A percentile compares a stretch with the other conserved stretches of the same genome.
These are phyloP conservation scores for Acidiella bohemica DNA, from an alignment of 495 filamentous ascomycete genomes.

Conservation along the genomic window DNA sequence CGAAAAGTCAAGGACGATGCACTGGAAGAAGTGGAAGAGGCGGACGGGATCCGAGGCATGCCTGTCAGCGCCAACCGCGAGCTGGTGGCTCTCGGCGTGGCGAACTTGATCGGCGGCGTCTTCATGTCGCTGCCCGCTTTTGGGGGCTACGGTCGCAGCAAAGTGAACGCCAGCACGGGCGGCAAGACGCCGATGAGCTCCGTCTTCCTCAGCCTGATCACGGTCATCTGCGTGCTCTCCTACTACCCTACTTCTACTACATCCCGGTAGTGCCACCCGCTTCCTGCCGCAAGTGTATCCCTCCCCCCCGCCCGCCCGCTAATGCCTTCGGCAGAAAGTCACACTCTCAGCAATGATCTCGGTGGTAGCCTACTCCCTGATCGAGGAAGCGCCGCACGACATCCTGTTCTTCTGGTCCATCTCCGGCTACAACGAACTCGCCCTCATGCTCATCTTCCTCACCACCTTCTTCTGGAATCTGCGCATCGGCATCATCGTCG, in stretches of 20 bases:
- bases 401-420: slow-evolving; percentile 79
- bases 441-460: slow-evolving; percentile 71
- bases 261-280: slow-evolving; percentile 53
- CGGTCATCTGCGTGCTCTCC: slow-evolving; percentile 60
- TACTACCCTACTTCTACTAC: slow-evolving; percentile 88
- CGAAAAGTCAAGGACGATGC: neutral
- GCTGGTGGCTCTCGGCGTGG: slow-evolving; percentile 79
- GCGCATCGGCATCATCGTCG: slow-evolving; percentile 25
- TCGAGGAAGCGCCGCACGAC: slow-evolving; percentile 91
- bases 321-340: slow-evolving; percentile 51
- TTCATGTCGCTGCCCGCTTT: slow-evolving; percentile 89
- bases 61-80: slow-evolving; percentile 83
- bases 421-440: slow-evolving; percentile 69
- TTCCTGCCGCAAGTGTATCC: neutral
- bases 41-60: slow-evolving; percentile 57
- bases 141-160: slow-evolving; percentile 91
- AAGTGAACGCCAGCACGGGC: slow-evolving; percentile 83
- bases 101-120: slow-evolving; percentile 79
- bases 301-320: slow-evolving; percentile 3
- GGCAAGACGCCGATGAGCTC: slow-evolving; percentile 87
- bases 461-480: slow-evolving; percentile 72
- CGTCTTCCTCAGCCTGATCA: slow-evolving; percentile 68
- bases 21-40: slow-evolving; percentile 32
- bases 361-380: slow-evolving; percentile 83
- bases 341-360: slow-evolving; percentile 89